Evolutionary conservation across 1,139 yeast genomes (phyloP), one percentile per base, ranked within the genome.

Genomic region (Meyerozyma elateridarum): DNA sequence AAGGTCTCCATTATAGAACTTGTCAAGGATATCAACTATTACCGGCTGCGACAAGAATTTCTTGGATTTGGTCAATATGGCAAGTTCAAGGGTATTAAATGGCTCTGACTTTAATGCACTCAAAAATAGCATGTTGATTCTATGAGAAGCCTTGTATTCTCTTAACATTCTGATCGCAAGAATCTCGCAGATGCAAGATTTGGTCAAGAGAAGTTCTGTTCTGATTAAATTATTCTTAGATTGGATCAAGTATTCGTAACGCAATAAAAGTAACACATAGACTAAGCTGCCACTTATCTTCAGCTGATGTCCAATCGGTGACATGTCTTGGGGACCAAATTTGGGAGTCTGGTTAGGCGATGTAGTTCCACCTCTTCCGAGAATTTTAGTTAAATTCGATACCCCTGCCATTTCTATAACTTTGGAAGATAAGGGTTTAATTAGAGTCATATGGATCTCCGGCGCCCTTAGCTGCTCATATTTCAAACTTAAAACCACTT

Each of bases 381-480:
- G 18, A 5, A 24, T 18, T 13, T 24, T 24, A 6, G 7, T n/a
- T 12, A 18, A 11, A 25, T 40, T 41, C 7, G 25, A 15, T 11
- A 31, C 36, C 19, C 46, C 50, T 11, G 62, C 51, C 25, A 52
- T 32, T 8, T 52, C 56, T 8, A 61, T 41, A 9, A 64, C 54
- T 33, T 51, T 52, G 21, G 53, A 46, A 3, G 69, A 61, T 15
- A 76, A 51, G 1, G 83, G 82, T 41, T 70, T 66, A 28, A 76
- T 62, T 25, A 76, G 49, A 3, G 75, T 61, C 15, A 73, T 48
- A 35, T 72, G 64, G 22, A 71, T 65, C 45, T 73, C 80, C 2
- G 79, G 81, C 2, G 75, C 56, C 37, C 68, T 67, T 36, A 76
- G 54, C 49, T 74, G 81, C 40, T 76, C 81, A 48, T 72, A 72